Conservation (phyloP, 2,329 filamentous ascomycete genomes). For the Penicillium sp. region DNA sequence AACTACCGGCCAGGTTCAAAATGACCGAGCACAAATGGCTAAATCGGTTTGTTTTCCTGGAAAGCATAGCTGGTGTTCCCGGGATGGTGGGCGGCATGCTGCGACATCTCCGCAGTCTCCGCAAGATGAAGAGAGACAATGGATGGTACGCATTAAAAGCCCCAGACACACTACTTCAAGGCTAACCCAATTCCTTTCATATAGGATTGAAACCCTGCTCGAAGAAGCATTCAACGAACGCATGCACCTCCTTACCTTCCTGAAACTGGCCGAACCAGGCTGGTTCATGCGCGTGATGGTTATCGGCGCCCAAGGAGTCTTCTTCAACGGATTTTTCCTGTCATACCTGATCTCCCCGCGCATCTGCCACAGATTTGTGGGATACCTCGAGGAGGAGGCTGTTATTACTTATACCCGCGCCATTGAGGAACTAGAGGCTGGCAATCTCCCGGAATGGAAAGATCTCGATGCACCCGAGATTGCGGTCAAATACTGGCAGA, state of each 20-base stretch:
- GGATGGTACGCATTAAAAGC: slow-evolving; percentile 52
- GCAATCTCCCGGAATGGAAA: slow-evolving; percentile 74
- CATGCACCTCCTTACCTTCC: slow-evolving; percentile 86
- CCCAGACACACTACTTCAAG: neutral
- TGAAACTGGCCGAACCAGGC: slow-evolving; percentile 79
- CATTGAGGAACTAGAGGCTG: slow-evolving; percentile 74
- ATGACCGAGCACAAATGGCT: slow-evolving; percentile 86
- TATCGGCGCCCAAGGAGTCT: slow-evolving; percentile 84
- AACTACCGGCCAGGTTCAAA: slow-evolving; percentile 46
- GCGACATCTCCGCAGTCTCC: slow-evolving; percentile 72
- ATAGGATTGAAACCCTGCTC: slow-evolving; percentile 77
- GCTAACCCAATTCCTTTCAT: neutral
- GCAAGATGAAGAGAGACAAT: slow-evolving; percentile 82
- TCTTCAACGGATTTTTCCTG: slow-evolving; percentile 89
- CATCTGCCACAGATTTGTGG: slow-evolving; percentile 89
- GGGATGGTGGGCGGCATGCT: slow-evolving; percentile 97
- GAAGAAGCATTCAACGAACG: slow-evolving; percentile 88
- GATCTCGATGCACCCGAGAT: slow-evolving; percentile 75
- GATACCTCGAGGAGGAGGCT: slow-evolving; percentile 93
- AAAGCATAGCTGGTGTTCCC: slow-evolving; percentile 87
- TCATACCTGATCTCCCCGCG: slow-evolving; percentile 77
- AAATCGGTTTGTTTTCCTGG: slow-evolving; percentile 81
- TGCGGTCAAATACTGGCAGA: slow-evolving; percentile 84
- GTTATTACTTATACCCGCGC: slow-evolving; percentile 90
- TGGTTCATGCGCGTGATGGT: slow-evolving; percentile 90